phyloP scores from a whole-genome alignment of 1,284 basidiomycete species.

The Hemileia vastatrix region DNA sequence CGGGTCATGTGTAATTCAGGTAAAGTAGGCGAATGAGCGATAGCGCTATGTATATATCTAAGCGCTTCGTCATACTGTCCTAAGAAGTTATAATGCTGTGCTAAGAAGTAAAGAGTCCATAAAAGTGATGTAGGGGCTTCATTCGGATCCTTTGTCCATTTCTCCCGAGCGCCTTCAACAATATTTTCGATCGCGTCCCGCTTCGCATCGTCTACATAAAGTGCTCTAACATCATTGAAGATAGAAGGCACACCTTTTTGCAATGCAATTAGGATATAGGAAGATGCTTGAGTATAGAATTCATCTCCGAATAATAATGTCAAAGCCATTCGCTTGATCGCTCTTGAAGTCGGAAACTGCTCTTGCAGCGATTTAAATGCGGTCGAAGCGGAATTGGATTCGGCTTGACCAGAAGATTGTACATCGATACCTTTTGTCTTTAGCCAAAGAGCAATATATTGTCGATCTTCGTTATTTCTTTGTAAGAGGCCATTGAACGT shows the following conservation, averaged over 20 bases:
- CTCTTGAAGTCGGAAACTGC: no score
- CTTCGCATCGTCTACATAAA: slow-evolving; percentile 68
- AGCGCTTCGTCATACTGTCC: slow-evolving; percentile 40
- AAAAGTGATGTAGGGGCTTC: slow-evolving; percentile 39
- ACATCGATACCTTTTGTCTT: no score
- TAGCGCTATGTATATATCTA: slow-evolving; percentile 35
- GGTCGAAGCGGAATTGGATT: no score
- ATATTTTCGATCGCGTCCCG: slow-evolving; percentile 62
- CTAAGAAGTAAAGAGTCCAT: slow-evolving; percentile 41
- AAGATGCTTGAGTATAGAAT: slow-evolving; percentile 59
- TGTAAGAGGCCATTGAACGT: no score
- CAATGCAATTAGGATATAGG: slow-evolving; percentile 64
- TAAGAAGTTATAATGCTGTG: slow-evolving; percentile 45
- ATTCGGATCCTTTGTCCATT: no score
- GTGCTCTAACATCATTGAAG: slow-evolving; percentile 80
- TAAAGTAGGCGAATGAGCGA: slow-evolving; percentile 38
- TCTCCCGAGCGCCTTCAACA: slow-evolving; percentile 55
- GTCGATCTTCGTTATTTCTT: no score
- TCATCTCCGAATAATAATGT: slow-evolving; percentile 48
- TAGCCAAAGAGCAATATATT: no score
- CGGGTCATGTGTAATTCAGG: slow-evolving; percentile 43
- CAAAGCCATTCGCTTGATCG: no score
- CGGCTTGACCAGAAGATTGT: no score
- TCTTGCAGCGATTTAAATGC: no score
- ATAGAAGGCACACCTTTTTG: slow-evolving; percentile 84